phyloP scores from a whole-genome alignment of 768 basidiomycete species.

The Hypholoma fasciculare region DNA sequence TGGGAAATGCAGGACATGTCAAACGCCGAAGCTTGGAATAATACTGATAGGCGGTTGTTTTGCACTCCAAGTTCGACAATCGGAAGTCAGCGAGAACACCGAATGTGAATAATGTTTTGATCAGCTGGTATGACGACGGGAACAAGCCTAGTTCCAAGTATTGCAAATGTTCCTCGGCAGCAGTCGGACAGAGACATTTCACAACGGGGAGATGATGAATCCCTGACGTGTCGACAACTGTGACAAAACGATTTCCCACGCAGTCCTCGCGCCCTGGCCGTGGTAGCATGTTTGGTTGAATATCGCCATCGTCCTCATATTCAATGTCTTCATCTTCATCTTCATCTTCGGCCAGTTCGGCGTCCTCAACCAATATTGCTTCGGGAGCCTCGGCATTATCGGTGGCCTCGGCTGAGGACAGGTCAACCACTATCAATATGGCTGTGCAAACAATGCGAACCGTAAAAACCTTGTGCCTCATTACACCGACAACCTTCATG shows the following conservation, averaged over 20 bases:
- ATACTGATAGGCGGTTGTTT: conserved; percentile 17
- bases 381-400: too few species aligned
- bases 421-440: too few species aligned
- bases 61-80: conserved; percentile 16
- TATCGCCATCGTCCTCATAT: neutral
- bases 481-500: conserved; percentile 14
- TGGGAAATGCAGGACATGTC: conserved; percentile 14
- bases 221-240: conserved; percentile 14
- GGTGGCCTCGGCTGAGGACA: too few species aligned
- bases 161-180: conserved; percentile 1
- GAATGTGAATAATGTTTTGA: conserved; percentile 17
- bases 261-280: neutral
- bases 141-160: conserved; percentile 9
- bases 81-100: conserved; percentile 13
- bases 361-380: too few species aligned
- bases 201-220: conserved; percentile 12
- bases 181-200: neutral
- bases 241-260: neutral
- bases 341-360: neutral
- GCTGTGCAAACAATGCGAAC: neutral
- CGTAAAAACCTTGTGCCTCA: conserved; percentile 1
- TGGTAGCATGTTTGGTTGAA: neutral
- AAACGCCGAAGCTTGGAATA: conserved; percentile 13
- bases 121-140: conserved; percentile 12
- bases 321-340: neutral